Percentiles rank a stretch among this genome's conserved stretches.
Evolutionary conservation across 768 basidiomycete species (phyloP).

Genomic region (Boletus pseudo-olivaceus): DNA sequence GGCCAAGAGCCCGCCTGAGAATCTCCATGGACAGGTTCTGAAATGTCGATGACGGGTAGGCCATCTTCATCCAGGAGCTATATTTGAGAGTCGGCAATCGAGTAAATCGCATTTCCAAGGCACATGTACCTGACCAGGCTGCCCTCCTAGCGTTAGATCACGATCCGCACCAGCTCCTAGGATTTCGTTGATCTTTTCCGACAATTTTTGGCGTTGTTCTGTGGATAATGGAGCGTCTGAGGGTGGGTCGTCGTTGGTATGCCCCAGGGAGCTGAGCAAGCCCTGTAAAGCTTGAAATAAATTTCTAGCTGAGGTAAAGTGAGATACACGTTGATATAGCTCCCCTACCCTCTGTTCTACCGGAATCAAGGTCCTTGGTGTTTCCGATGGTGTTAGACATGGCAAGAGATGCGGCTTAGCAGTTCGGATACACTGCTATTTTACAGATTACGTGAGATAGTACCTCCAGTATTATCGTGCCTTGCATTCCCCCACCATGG

Average conservation of each 20-base stretch:
- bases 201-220: slow-evolving; percentile 51
- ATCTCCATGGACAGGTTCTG: slow-evolving; percentile 47
- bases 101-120: slow-evolving; percentile 13
- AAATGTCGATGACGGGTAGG: slow-evolving; percentile 74
- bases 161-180: slow-evolving; percentile 41
- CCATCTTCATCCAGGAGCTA: slow-evolving; percentile 76
- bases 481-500: slow-evolving; percentile 31
- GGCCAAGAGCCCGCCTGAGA: slow-evolving; percentile 17
- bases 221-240: slow-evolving; percentile 34
- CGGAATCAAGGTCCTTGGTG: slow-evolving; percentile 28
- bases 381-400: slow-evolving; percentile 21
- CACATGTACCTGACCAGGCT: slow-evolving; percentile 60
- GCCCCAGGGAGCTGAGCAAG: slow-evolving; percentile 36
- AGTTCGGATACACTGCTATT: neutral
- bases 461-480: slow-evolving; percentile 1
- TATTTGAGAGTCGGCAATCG: slow-evolving; percentile 18
- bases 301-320: slow-evolving; percentile 6
- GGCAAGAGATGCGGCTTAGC: neutral
- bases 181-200: slow-evolving; percentile 58
- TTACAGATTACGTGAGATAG: slow-evolving; percentile 18
- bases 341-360: slow-evolving; percentile 38
- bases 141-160: slow-evolving; percentile 39
- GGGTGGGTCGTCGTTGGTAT: slow-evolving; percentile 6
- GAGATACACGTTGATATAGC: neutral
- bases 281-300: slow-evolving; percentile 37